Evolutionary conservation across 2,329 filamentous ascomycete genomes (phyloP), one percentile per base, ranked within the genome.

Genomic region (Trichoderma lentiforme): DNA sequence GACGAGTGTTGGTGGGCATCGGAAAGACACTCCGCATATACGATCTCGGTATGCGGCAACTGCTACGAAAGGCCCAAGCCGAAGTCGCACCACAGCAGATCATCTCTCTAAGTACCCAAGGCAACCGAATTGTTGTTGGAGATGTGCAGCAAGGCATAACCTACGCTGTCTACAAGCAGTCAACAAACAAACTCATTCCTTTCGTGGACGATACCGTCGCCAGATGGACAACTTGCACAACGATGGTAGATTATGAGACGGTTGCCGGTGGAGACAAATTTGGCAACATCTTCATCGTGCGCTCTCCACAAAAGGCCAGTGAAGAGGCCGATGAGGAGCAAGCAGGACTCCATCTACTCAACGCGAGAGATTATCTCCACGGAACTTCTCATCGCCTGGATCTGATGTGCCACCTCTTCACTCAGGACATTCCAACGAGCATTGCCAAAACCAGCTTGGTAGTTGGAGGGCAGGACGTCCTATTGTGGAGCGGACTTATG

Each of bases 221-320:
- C 65, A 90, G 96, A 36, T 98, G 95, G 93, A 97, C 94, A 1
- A 97, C 94, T 0, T 93, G 93, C 76, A 92, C 93, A 1, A 89
- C 94, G 3, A 97, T 99, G 94, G 91, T 98, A 2, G 96, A 99
- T 82, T 99, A 99, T 81, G 96, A 99, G 80, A 97, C 96, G 1
- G 90, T 93, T 28, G 95, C 94, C 3, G 96, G 95, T 43, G 95
- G 95, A 43, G 96, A 99, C 84, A 98, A 98, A 80, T 99, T 99
- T 75, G 97, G 96, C 73, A 99, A 99, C 77, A 83, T 99, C 18
- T 99, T 94, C 91, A 89, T 99, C 58, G 87, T 99, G 34, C 92
- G 96, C 62, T 96, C 93, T 77, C 94, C 95, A 0, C 86, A 91
- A 73, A 96, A 97, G 80, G 91, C 92, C 8, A 97, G 93, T 47